phyloP scores from a whole-genome alignment of 176 grass and related monocot species.

The Aegilops bicornis region DNA sequence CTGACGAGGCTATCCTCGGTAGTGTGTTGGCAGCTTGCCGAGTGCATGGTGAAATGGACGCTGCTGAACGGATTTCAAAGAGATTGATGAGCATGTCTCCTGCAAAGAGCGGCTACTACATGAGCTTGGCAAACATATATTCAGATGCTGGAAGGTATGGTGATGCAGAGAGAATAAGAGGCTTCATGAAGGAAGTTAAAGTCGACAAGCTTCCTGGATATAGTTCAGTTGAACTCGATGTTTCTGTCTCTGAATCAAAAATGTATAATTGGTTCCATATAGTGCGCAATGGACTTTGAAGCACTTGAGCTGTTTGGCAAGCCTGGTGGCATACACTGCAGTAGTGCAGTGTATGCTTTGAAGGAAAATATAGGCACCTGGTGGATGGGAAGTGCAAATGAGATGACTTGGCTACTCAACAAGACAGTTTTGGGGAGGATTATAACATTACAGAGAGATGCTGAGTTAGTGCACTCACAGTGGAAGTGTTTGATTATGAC shows the following conservation, averaged over 20 bases:
- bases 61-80: slow-evolving; percentile 53
- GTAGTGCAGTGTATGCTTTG: slow-evolving; percentile 2
- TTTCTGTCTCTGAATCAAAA: background rate
- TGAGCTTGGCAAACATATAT: slow-evolving; percentile 87
- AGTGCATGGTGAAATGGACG: slow-evolving; percentile 64
- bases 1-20: slow-evolving; percentile 62
- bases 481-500: background rate
- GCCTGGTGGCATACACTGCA: background rate
- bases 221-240: slow-evolving; percentile 49
- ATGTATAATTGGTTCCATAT: background rate
- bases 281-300: background rate
- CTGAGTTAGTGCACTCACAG: background rate
- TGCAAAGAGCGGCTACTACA: slow-evolving; percentile 64
- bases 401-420: background rate
- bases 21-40: slow-evolving; percentile 57
- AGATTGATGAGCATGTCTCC: slow-evolving; percentile 60
- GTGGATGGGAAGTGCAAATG: background rate
- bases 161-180: slow-evolving; percentile 70
- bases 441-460: background rate
- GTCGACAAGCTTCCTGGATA: slow-evolving; percentile 57
- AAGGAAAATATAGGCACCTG: background rate
- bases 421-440: background rate
- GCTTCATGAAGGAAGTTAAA: slow-evolving; percentile 72
- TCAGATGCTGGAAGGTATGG: slow-evolving; percentile 59
- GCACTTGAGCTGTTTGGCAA: background rate